Percentiles rank a stretch among this genome's conserved stretches.
Conservation (phyloP, 1,284 basidiomycete species). For the Papiliotrema terrestris region DNA sequence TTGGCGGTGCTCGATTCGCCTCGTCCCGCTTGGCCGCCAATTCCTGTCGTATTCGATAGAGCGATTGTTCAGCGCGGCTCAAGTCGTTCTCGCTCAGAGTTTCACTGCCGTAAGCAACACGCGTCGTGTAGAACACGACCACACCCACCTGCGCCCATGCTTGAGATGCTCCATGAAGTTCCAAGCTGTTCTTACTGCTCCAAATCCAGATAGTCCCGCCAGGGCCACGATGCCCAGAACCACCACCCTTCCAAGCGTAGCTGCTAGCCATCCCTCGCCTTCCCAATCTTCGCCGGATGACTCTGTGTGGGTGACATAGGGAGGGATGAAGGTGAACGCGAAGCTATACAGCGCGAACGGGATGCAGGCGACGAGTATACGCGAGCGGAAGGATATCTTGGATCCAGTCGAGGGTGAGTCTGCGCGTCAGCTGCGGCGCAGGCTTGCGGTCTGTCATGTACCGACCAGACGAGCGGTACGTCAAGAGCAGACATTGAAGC, state of each 20-base stretch:
- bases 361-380: slow-evolving; percentile 41
- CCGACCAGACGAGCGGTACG: slow-evolving; percentile 43
- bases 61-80: slow-evolving; percentile 42
- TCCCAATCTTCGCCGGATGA: slow-evolving; percentile 32
- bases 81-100: slow-evolving; percentile 32
- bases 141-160: slow-evolving; percentile 29
- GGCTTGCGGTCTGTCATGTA: neutral
- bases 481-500: slow-evolving; percentile 46
- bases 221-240: slow-evolving; percentile 47
- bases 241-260: slow-evolving; percentile 43
- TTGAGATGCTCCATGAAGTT: slow-evolving; percentile 39
- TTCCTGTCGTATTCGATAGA: slow-evolving; percentile 46
- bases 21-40: slow-evolving; percentile 39
- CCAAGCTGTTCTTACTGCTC: slow-evolving; percentile 46
- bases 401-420: neutral
- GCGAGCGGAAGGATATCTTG: slow-evolving; percentile 25
- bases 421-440: neutral
- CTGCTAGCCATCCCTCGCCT: slow-evolving; percentile 43
- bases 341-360: slow-evolving; percentile 47
- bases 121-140: no score
- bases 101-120: slow-evolving; percentile 12
- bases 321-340: slow-evolving; percentile 46
- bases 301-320: slow-evolving; percentile 34
- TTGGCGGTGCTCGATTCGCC: slow-evolving; percentile 14
- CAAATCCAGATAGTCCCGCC: slow-evolving; percentile 46